Evolutionary conservation across 2,329 filamentous ascomycete species (phyloP), one percentile per base, ranked within the genome.

Genomic region (Ramularia endophylla): DNA sequence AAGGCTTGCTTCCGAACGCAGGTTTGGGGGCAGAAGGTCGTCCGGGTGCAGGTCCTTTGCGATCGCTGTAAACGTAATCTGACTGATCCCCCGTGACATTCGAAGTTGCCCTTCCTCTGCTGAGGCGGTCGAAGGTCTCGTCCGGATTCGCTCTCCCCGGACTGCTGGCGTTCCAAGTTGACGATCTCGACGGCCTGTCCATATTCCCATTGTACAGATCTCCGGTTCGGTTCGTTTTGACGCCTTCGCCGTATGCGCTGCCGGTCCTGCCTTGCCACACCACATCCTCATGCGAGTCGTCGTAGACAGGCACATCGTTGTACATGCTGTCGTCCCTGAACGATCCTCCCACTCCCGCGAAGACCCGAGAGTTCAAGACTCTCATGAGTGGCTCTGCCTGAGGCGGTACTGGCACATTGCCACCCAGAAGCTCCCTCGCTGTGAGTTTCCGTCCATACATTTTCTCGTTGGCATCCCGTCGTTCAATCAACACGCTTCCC

Each of bases 381-480:
- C 74, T 76, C 77, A 94, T 84, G 37, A 98, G 77, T 9, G 90
- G 85, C 32, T 85, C 85, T 2, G 92, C 87, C 44, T 86, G 83
- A 0, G 85, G 79, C 1, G 92, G 90, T 1, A 88, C 79, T 30
- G 80, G 76, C 28, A 97, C 78, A 25, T 76, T 74, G 25, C 92
- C 92, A 42, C 77, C 79, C 27, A 98, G 77, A 32, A 98, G 77
- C 62, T 95, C 84, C 48, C 75, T 72, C 11, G 92, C 92, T 7
- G 86, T 88, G 64, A 86, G 77, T 47, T 85, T 80, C 44, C 83
- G 79, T 48, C 87, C 86, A 65, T 98, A 98, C 47, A 98, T 77
- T 69, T 94, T 95, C 68, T 95, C 85, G 62, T 98, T 98, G 55
- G 92, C 92, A 66, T 98, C 92, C 68, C 88, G 84, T 50, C 92